Base-by-base conservation (phyloP, 106 monocot genomes). In the Iris macrosiphon region DNA sequence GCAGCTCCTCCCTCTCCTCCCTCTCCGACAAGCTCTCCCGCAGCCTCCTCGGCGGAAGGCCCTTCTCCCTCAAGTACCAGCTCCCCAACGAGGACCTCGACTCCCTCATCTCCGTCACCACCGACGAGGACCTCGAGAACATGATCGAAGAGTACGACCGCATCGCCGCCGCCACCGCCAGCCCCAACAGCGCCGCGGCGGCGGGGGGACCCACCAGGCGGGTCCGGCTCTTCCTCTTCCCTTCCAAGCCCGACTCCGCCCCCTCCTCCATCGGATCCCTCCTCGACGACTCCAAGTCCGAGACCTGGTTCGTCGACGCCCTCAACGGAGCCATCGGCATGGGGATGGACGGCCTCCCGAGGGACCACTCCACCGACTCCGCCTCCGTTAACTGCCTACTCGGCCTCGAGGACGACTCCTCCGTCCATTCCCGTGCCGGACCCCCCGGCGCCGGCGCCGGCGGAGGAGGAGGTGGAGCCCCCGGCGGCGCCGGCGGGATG, bases 101-200 rank as follows among this genome's bases (percentile, higher is more conserved):
- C 44, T 96, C 95, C 32, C 71, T 96, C 11, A 86, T 96, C 65
- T 89, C 95, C 31, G 72, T 96, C 47, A 75, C 89, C 48, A 86
- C 89, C 31, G 95, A 96, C 45, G 95, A 96, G 64, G 95, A 96
- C 55, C 85, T 89, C 49, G 95, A 96, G 8, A 96, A 96, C 75
- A 89, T 96, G 85, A 69, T 96, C 71, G 95, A 96, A 12, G 95
- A 96, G 77, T 83, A 85, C 69, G 95, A 96, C 19, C 79, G 95
- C 49, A 68, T 84, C 48, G 49, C 45, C 31, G 11, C 39, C 11
- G 60, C 64, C 44, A 31, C 76, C 38, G 7, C 44, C 39, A 31
- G 45, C 7, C 33, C 71, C 4, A 33, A 47, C 46, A 51, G 71
- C 3, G 26, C 62, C 48, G 61, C 68, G 15, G 57, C 77, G 14